These are phyloP conservation scores for Chloranthus sessilifolius DNA, from an alignment of 164 flowering plant species.

Conservation along the genomic window DNA sequence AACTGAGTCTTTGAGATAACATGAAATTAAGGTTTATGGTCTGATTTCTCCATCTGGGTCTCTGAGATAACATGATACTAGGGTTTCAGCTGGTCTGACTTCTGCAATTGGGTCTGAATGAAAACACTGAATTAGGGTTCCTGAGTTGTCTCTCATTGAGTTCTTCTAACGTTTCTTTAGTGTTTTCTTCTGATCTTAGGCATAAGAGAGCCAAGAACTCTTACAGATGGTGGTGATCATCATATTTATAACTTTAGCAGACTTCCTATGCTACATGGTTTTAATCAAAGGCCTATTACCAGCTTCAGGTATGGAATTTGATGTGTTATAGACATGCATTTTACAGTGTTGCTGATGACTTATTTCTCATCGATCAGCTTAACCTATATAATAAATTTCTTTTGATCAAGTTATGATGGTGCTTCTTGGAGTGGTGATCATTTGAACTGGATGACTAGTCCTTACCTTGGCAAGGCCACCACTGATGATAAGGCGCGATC, in stretches of 20 bases:
- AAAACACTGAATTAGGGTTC: slow-evolving; percentile 15
- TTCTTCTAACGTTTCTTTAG: slow-evolving; percentile 1
- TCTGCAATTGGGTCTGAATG: not conserved
- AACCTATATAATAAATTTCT: not conserved
- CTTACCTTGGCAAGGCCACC: slow-evolving; percentile 7
- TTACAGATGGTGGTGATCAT: slow-evolving; percentile 34
- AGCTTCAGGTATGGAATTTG: slow-evolving; percentile 30
- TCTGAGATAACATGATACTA: slow-evolving; percentile 4
- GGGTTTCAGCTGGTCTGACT: slow-evolving; percentile 16
- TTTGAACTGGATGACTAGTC: slow-evolving; percentile 17
- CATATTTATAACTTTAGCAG: slow-evolving; percentile 44
- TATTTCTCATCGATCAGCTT: too few species aligned
- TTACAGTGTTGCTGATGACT: not conserved
- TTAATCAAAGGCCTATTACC: slow-evolving; percentile 26
- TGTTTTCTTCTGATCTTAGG: slow-evolving; percentile 23
- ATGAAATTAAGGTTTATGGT: slow-evolving; percentile 18
- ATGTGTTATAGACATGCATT: not conserved
- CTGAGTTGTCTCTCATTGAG: too few species aligned
- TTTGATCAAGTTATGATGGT: slow-evolving; percentile 33
- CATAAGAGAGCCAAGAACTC: slow-evolving; percentile 27
- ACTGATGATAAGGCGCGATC: too few species aligned
- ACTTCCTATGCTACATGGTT: slow-evolving; percentile 47
- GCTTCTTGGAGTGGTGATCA: slow-evolving; percentile 32
- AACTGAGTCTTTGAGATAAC: not conserved
- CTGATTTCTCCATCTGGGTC: not conserved